Evolutionary conservation across 2,329 filamentous ascomycete species (phyloP), one percentile per base, ranked within the genome.

Genomic region (Biscogniauxia marginata): DNA sequence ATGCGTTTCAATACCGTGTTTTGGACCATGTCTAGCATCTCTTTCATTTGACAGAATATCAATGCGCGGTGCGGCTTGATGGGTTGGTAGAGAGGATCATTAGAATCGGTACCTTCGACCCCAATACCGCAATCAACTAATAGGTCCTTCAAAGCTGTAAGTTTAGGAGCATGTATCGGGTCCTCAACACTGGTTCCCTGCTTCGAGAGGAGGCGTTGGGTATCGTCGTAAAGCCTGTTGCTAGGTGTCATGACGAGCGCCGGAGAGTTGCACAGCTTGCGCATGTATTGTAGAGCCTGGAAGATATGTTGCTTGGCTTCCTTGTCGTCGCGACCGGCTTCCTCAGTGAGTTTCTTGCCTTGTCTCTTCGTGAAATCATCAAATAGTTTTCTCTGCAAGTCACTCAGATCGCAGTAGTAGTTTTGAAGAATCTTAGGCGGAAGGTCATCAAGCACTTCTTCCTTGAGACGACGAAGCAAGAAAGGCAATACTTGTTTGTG

Each of bases 21-120:
- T 71, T 98, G 93, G 2, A 99, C 96, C 85, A 99, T 98, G 73
- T 99, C 95, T 21, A 99, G 82, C 96, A 99, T 99, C 73, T 99
- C 95, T 76, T 99, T 99, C 91, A 99, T 97, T 73, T 99, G 95
- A 68, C 95, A 99, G 80, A 99, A 99, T 64, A 99, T 89, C 23
- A 99, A 84, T 0, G 95, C 96, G 46, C 95, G 90, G 71, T 99
- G 95, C 24, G 93, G 95, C 59, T 95, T 96, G 71, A 99, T 96
- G 44, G 93, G 96, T 72, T 91, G 83, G 67, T 86, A 86, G 16
- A 86, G 75, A 2, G 83, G 83, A 57, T 86, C 83, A 52, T 78
- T 83, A 1, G 77, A 74, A 51, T 84, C 82, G n/a, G 77, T 77
- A 16, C 84, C 83, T 59, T 92, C 87, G 43, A 89, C 83, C 25